A percentile compares a stretch with the other conserved stretches of the same genome.
Evolutionary conservation across 2,329 filamentous ascomycete species (phyloP).

Genomic region (Akanthomyces lecanii): DNA sequence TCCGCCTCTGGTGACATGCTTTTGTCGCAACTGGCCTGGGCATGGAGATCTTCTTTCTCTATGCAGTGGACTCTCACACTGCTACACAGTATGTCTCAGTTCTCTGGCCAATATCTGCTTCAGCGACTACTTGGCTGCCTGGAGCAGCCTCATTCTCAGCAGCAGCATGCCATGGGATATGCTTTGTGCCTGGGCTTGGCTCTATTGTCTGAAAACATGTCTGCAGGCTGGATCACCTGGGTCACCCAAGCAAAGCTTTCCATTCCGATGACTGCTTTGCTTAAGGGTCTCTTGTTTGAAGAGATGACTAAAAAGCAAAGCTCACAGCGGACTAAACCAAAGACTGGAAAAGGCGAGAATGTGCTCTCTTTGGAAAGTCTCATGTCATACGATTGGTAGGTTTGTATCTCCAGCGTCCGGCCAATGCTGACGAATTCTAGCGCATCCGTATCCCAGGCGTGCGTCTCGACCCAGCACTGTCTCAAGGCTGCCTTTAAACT

Average conservation of each 20-base stretch:
- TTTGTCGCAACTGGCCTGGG: neutral
- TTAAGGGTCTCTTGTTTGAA: conserved; percentile 17
- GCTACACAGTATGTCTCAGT: conserved; percentile 1
- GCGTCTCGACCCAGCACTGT: conserved; percentile 10
- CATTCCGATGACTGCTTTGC: conserved; percentile 1
- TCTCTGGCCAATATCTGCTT: conserved; percentile 9
- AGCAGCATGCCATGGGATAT: conserved; percentile 55
- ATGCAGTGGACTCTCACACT: conserved; percentile 9
- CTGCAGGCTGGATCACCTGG: conserved; percentile 10
- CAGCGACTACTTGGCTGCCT: conserved; percentile 4
- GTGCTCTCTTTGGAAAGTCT: conserved; percentile 1
- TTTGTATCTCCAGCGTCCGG: neutral
- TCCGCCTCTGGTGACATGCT: neutral
- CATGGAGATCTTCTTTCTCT: neutral
- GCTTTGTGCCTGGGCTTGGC: conserved; percentile 48
- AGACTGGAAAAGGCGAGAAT: neutral
- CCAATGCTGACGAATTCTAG: neutral
- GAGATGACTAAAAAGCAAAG: conserved; percentile 5
- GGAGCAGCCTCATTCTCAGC: conserved; percentile 26
- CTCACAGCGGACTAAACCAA: neutral
- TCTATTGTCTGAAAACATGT: conserved; percentile 48
- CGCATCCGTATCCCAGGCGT: neutral
- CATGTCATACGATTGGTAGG: conserved; percentile 11
- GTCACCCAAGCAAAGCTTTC: neutral
- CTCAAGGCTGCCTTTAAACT: conserved; percentile 12